Conservation (phyloP, 2,329 filamentous ascomycete genomes). For the Eutypella sp. region DNA sequence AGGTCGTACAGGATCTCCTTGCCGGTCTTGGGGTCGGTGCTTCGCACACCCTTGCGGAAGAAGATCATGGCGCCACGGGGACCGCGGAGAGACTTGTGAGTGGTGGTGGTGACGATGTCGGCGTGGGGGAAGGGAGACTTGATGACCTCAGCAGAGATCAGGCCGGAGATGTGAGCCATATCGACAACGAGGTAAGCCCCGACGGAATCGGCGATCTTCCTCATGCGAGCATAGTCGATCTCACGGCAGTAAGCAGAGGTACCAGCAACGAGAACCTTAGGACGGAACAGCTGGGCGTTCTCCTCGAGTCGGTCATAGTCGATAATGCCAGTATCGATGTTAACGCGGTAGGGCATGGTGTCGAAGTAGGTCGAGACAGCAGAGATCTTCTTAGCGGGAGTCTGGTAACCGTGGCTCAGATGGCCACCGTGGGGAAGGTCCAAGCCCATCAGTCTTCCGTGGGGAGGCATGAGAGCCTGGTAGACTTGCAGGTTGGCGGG, state of each 20-base stretch:
- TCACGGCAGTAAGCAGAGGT: slow-evolving; percentile 97
- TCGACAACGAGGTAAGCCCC: slow-evolving; percentile 94
- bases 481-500: slow-evolving; percentile 98
- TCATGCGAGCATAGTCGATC: slow-evolving; percentile 96
- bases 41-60: slow-evolving; percentile 95
- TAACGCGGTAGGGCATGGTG: slow-evolving; percentile 92
- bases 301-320: slow-evolving; percentile 93
- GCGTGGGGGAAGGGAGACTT: slow-evolving; percentile 88
- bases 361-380: slow-evolving; percentile 99
- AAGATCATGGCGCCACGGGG: slow-evolving; percentile 99
- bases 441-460: slow-evolving; percentile 94
- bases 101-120: slow-evolving; percentile 96
- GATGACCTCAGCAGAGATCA: slow-evolving; percentile 89
- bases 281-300: slow-evolving; percentile 85
- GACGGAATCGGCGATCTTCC: slow-evolving; percentile 87
- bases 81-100: slow-evolving; percentile 97
- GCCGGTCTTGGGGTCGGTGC: slow-evolving; percentile 82
- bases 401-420: slow-evolving; percentile 96
- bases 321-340: slow-evolving; percentile 88
- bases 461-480: slow-evolving; percentile 92
- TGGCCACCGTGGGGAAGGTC: slow-evolving; percentile 93
- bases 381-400: slow-evolving; percentile 92
- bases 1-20: slow-evolving; percentile 90
- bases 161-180: slow-evolving; percentile 97
- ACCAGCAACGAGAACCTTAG: slow-evolving; percentile 92